Base-by-base conservation (phyloP, 495 filamentous ascomycete genomes). In the Aspergillus bertholletiae region DNA sequence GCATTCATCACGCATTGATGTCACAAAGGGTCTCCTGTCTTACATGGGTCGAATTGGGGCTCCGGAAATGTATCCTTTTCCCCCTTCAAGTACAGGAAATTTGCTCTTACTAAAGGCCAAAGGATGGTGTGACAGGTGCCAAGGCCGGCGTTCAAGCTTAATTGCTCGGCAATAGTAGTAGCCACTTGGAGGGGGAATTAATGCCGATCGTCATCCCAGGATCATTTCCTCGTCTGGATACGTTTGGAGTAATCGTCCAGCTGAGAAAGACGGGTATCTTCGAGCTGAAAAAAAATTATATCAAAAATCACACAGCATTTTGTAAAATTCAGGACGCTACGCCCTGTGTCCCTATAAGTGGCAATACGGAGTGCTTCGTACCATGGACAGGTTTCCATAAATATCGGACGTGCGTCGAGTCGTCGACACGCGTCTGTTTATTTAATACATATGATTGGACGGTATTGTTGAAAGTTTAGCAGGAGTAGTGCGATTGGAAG, bases 91-190 rank as follows among this genome's bases (percentile, higher is more conserved):
- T n/a, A n/a, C n/a, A n/a, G n/a, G n/a, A n/a, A n/a, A n/a, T n/a
- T n/a, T n/a, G n/a, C n/a, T n/a, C n/a, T 32, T 32, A 12, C 30
- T 11, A 32, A 32, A 28, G 7, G 12, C n/a, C 34, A 5, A n/a
- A 40, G n/a, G n/a, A 18, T 40, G 18, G 46, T 43, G 24, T 51
- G 47, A 46, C 54, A 37, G 35, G 27, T 48, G 53, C 57, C 57
- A 59, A 59, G 57, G 24, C 52, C 24, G 30, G 41, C 11, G 52
- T 59, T 59, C 57, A 52, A 52, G 52, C 52, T 55, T 59, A 55
- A 49, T 45, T 49, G 49, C 17, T 43, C 24, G 27, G 41, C 37
- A 54, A 39, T 50, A 43, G 12, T 12, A 26, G 47, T 51, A 15
- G 28, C 23, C 50, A 22, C 43, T 15, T 39, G 34, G 40, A 35